phyloP scores from a whole-genome alignment of 805 yeast genomes.

The Candida ficus region DNA sequence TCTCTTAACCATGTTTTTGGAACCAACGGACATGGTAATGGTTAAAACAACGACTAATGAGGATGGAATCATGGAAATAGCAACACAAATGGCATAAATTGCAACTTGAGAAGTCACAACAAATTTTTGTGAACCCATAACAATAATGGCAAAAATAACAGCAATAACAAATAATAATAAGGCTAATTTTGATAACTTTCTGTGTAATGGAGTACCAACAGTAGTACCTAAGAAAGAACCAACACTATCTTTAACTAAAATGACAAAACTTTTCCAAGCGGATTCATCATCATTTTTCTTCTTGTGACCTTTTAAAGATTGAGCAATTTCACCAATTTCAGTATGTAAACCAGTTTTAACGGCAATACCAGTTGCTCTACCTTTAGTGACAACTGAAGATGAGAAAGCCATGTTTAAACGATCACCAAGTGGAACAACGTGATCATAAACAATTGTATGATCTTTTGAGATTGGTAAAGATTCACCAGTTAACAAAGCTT shows the following conservation, averaged over 20 bases:
- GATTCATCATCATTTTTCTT: constrained; percentile 41
- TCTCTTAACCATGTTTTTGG: constrained; percentile 62
- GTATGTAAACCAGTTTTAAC: constrained; percentile 65
- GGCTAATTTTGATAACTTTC: constrained; percentile 72
- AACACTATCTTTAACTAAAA: constrained; percentile 45
- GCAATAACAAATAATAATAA: constrained; percentile 67
- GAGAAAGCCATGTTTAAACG: constrained; percentile 66
- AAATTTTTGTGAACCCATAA: constrained; percentile 79
- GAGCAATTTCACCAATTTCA: constrained; percentile 72
- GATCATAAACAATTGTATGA: constrained; percentile 34
- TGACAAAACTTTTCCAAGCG: constrained; percentile 29
- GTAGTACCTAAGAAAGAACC: constrained; percentile 72
- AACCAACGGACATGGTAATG: constrained; percentile 82
- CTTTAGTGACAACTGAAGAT: constrained; percentile 67
- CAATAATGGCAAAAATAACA: constrained; percentile 80
- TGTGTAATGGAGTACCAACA: constrained; percentile 78
- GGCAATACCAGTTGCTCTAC: constrained; percentile 67
- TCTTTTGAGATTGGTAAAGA: constrained; percentile 60
- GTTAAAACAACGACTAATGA: constrained; percentile 75
- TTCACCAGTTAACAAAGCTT: constrained; percentile 63
- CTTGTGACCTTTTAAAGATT: constrained; percentile 42
- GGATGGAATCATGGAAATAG: constrained; percentile 74
- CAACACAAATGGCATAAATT: constrained; percentile 83
- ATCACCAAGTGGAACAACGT: constrained; percentile 61
- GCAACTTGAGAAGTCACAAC: constrained; percentile 77